Percentiles rank a stretch among this genome's conserved stretches.
These are phyloP conservation scores for Ophiocordyceps camponoti-saundersi DNA, from an alignment of 2,329 filamentous ascomycete species.

Conservation along the genomic window DNA sequence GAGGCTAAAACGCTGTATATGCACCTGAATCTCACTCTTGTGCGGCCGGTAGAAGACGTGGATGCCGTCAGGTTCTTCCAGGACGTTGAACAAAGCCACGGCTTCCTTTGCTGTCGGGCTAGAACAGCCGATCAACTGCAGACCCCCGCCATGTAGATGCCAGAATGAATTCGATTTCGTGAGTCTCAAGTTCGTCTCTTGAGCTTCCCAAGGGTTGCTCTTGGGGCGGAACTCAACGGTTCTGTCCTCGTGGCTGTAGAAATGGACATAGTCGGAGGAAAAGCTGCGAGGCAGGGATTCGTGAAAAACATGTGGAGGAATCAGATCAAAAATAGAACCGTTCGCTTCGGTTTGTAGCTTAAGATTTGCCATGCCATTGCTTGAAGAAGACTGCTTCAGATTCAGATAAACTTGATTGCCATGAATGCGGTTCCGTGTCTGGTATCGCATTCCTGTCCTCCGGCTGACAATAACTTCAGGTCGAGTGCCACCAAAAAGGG, in stretches of 20 bases:
- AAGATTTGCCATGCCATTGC: slow-evolving; percentile 7
- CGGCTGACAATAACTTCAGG: slow-evolving; percentile 26
- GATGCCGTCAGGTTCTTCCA: background rate
- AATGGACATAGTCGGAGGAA: slow-evolving; percentile 24
- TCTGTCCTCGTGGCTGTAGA: slow-evolving; percentile 18
- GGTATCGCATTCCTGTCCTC: slow-evolving; percentile 21
- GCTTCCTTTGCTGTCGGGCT: background rate
- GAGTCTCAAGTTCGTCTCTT: background rate
- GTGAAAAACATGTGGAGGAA: slow-evolving; percentile 14
- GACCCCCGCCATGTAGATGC: background rate
- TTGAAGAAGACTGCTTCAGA: slow-evolving; percentile 2
- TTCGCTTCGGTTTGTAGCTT: slow-evolving; percentile 11
- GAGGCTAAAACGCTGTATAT: slow-evolving; percentile 29
- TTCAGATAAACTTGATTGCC: slow-evolving; percentile 19
- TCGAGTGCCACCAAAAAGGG: slow-evolving; percentile 19
- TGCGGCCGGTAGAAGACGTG: background rate
- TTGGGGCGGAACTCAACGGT: slow-evolving; percentile 15
- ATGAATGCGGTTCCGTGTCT: slow-evolving; percentile 12
- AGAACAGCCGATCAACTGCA: background rate
- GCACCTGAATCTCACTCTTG: slow-evolving; percentile 14
- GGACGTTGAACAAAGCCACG: background rate
- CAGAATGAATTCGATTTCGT: background rate
- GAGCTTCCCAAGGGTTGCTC: slow-evolving; percentile 5
- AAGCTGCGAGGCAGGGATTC: slow-evolving; percentile 18
- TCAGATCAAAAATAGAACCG: slow-evolving; percentile 7